Evolutionary conservation across 768 basidiomycete genomes (phyloP), one percentile per base, ranked within the genome.

Genomic region (Macrolepiota fuliginosa): DNA sequence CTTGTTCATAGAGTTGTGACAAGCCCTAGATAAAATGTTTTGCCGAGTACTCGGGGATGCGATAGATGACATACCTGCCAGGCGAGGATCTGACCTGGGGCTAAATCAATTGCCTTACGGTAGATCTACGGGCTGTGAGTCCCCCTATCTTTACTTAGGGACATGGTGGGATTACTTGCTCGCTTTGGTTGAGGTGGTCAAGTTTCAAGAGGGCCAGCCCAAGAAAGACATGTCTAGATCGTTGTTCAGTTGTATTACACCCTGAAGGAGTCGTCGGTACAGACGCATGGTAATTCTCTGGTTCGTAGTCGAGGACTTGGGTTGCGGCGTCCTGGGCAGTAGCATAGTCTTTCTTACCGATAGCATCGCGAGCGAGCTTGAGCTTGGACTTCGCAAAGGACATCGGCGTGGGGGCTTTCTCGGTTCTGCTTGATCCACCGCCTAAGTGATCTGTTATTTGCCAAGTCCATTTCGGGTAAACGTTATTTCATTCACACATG

Each of bases 221-320:
- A 27, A 92, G 81, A 70, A 95, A 97, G 24, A 97, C 90, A 70
- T 90, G 84, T 4, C 96, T 98, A 71, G 46, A 25, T 49, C 12
- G 24, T 25, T 27, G 13, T 27, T 27, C 24, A 36, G 50, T 67
- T 17, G 56, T 10, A 49, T 27, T 49, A 11, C 13, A 22, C 13
- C 25, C 47, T 32, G 11, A 35, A 15, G 17, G 49, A 35, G 29
- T 47, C 36, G 62, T 37, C 46, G 29, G 50, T 47, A 81, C 89
- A 68, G 71, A 96, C 94, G 92, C 95, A 68, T 90, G 87, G 70
- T 96, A 96, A 68, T 94, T 94, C 46, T 85, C 83, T 1, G 88
- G 81, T 60, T 97, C 95, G 64, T 85, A 87, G 39, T 88, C 86
- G 17, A 93, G 75, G 9, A 88, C 86, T 64, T 86, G 81, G 46